These are phyloP conservation scores for Cyclotella choctawhatcheeana DNA, from an alignment of 108 stramenopile genomes.

Conservation along the genomic window DNA sequence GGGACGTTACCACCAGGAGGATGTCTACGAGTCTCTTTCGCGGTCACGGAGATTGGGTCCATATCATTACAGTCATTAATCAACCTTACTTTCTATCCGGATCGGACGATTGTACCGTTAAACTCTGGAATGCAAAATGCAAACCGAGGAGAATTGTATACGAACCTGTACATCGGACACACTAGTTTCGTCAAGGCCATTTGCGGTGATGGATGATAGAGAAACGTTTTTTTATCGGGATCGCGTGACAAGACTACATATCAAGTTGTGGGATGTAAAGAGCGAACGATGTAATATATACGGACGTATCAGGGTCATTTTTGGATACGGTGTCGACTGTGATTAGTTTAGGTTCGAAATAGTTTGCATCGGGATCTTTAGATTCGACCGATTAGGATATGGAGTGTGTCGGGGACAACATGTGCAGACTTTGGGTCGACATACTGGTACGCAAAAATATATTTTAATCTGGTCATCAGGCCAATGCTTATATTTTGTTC, in stretches of 20 bases:
- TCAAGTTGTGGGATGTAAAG: conserved; percentile 27
- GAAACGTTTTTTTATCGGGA: conserved; percentile 30
- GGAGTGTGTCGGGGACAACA: conserved; percentile 25
- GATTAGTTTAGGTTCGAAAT: conserved; percentile 7
- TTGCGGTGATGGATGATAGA: background rate
- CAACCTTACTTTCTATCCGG: conserved; percentile 23
- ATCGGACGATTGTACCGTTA: conserved; percentile 29
- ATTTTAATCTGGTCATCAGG: too few relatives aligned
- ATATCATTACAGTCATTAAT: conserved; percentile 12
- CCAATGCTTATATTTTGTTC: too few relatives aligned
- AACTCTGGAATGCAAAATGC: conserved; percentile 35
- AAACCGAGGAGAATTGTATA: conserved; percentile 26
- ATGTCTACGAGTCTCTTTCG: conserved; percentile 29
- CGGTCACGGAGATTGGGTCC: conserved; percentile 44
- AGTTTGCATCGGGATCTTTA: conserved; percentile 34
- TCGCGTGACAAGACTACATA: conserved; percentile 32
- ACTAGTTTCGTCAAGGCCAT: conserved; percentile 36
- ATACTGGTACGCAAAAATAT: too few relatives aligned
- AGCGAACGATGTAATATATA: conserved; percentile 28
- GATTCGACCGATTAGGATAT: conserved; percentile 27
- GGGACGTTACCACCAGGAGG: conserved; percentile 31
- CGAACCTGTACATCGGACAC: conserved; percentile 36
- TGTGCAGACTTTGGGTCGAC: conserved; percentile 18
- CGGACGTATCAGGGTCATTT: conserved; percentile 29
- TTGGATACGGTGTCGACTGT: conserved; percentile 28